A percentile compares a stretch with the other conserved stretches of the same genome.
Evolutionary conservation across 2,329 filamentous ascomycete species (phyloP).

Genomic region (Zymoseptoria brevis): DNA sequence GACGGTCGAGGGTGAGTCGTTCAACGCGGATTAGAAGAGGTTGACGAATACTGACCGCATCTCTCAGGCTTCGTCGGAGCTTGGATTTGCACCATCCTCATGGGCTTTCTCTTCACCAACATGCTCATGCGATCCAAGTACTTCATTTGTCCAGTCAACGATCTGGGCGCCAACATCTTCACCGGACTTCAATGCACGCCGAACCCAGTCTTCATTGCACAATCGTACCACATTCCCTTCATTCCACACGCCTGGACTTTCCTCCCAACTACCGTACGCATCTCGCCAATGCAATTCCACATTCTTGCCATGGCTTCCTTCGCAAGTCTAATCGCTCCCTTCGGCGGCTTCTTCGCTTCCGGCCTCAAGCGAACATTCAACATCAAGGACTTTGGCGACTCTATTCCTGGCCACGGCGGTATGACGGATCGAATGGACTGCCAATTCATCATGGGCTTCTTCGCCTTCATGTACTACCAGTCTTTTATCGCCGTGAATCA

Average conservation of each 20-base stretch:
- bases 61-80: slow-evolving; percentile 74
- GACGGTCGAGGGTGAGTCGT: slow-evolving; percentile 63
- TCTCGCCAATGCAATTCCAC: slow-evolving; percentile 89
- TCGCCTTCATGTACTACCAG: slow-evolving; percentile 97
- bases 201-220: slow-evolving; percentile 83
- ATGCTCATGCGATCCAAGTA: slow-evolving; percentile 85
- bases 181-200: slow-evolving; percentile 82
- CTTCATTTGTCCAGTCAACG: slow-evolving; percentile 96
- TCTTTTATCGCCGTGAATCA: slow-evolving; percentile 86
- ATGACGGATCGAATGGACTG: slow-evolving; percentile 99
- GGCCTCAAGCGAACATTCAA: slow-evolving; percentile 98
- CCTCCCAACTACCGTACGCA: slow-evolving; percentile 60
- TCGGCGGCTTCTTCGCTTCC: slow-evolving; percentile 96
- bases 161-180: slow-evolving; percentile 87
- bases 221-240: slow-evolving; percentile 60
- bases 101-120: slow-evolving; percentile 73
- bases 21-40: too few species aligned
- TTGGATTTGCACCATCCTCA: slow-evolving; percentile 89
- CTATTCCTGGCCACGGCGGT: slow-evolving; percentile 92
- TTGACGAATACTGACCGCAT: not conserved
- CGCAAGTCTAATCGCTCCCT: slow-evolving; percentile 91
- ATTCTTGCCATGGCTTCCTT: slow-evolving; percentile 85
- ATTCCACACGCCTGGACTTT: slow-evolving; percentile 57
- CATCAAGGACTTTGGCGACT: slow-evolving; percentile 99
- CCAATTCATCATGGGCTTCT: slow-evolving; percentile 99